phyloP scores from a whole-genome alignment of 2,329 filamentous ascomycete species.

The Aspergillus clavatus region DNA sequence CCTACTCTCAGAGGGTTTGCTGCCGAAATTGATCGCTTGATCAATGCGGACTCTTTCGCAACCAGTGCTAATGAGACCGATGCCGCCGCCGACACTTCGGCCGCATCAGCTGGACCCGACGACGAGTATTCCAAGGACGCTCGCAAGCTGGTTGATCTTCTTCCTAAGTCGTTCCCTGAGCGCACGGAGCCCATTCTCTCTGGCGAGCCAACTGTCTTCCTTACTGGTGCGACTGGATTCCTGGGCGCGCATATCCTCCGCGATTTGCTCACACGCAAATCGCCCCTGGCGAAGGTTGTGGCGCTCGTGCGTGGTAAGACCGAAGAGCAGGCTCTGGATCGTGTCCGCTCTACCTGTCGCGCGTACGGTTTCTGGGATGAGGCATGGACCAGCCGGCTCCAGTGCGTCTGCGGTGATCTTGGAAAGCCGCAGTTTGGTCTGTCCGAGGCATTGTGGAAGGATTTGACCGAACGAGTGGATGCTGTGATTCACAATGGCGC shows the following conservation, averaged over 20 bases:
- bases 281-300: conserved; percentile 58
- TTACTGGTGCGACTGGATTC: conserved; percentile 90
- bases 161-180: conserved; percentile 44
- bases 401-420: conserved; percentile 68
- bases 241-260: conserved; percentile 74
- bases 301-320: conserved; percentile 70
- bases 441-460: conserved; percentile 60
- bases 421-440: conserved; percentile 69
- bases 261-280: conserved; percentile 63
- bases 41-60: conserved; percentile 46
- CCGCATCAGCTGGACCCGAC: conserved; percentile 34
- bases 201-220: conserved; percentile 58
- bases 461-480: conserved; percentile 62
- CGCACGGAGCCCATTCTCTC: conserved; percentile 33
- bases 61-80: conserved; percentile 38
- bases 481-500: conserved; percentile 80
- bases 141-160: conserved; percentile 43
- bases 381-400: conserved; percentile 60
- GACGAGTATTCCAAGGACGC: conserved; percentile 50
- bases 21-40: conserved; percentile 49
- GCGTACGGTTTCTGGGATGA: conserved; percentile 74
- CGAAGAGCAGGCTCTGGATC: conserved; percentile 54
- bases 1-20: conserved; percentile 58
- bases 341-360: conserved; percentile 62
- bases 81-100: conserved; percentile 37